Percentiles rank a stretch among this genome's conserved stretches.
Evolutionary conservation across 805 yeast species (phyloP).

Genomic region (Maudiozyma pseudohumilis): DNA sequence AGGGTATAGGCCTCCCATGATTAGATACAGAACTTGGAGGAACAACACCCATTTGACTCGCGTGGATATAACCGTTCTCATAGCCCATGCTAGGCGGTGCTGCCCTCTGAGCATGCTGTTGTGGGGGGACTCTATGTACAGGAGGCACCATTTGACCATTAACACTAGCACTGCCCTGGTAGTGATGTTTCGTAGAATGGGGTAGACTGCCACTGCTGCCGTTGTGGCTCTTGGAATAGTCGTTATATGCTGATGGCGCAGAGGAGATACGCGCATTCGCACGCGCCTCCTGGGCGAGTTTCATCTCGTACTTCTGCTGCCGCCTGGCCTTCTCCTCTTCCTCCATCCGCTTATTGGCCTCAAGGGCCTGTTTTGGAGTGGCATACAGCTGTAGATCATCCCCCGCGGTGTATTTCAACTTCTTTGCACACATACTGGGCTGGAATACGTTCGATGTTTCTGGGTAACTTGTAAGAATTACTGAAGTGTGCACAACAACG

Average conservation of each 20-base stretch:
- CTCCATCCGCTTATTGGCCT: slow-evolving; percentile 17
- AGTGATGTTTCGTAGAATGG: too few relatives aligned
- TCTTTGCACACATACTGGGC: slow-evolving; percentile 22
- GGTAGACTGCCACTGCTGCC: neutral
- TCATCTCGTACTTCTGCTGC: slow-evolving; percentile 14
- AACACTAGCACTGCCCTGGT: too few relatives aligned
- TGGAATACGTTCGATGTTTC: too few relatives aligned
- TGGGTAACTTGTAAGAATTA: too few relatives aligned
- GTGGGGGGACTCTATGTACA: neutral
- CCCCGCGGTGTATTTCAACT: slow-evolving; percentile 27
- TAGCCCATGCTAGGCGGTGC: neutral
- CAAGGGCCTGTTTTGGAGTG: slow-evolving; percentile 30
- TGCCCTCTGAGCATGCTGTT: neutral
- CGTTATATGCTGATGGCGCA: slow-evolving; percentile 9
- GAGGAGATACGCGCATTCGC: slow-evolving; percentile 14
- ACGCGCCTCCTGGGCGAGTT: slow-evolving; percentile 5
- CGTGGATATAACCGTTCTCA: neutral
- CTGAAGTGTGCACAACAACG: too few relatives aligned
- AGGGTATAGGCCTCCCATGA: neutral
- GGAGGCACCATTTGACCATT: too few relatives aligned
- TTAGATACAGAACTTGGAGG: neutral
- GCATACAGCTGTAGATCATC: slow-evolving; percentile 28
- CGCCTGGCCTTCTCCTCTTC: slow-evolving; percentile 21
- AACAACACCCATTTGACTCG: neutral
- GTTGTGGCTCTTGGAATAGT: neutral